phyloP scores from a whole-genome alignment of 192 early-diverging fungal genomes.

The Podila epicladia region DNA sequence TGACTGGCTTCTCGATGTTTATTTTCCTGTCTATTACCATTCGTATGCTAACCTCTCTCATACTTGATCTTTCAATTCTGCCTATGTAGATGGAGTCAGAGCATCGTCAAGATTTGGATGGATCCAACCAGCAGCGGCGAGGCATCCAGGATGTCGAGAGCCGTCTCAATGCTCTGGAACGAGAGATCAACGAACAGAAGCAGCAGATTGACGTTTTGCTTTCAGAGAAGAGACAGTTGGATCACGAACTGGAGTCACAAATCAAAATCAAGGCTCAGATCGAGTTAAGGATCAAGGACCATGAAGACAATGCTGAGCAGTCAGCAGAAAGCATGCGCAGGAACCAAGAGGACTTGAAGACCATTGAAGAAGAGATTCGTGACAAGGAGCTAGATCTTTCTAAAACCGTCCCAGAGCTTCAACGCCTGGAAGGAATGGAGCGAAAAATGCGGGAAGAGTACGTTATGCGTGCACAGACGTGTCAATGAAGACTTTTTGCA shows the following conservation, averaged over 20 bases:
- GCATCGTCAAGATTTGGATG: conserved; percentile 47
- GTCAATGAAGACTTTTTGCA: no score
- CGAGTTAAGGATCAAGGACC: conserved; percentile 82
- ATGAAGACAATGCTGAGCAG: conserved; percentile 68
- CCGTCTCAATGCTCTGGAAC: conserved; percentile 58
- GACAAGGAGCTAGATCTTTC: conserved; percentile 74
- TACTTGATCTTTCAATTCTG: conserved; percentile 18
- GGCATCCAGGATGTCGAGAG: conserved; percentile 62
- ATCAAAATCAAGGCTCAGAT: conserved; percentile 83
- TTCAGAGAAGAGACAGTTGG: conserved; percentile 75
- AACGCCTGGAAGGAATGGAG: conserved; percentile 67
- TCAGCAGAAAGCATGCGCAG: conserved; percentile 27
- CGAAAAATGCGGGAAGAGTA: conserved; percentile 73
- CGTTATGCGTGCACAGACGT: background rate
- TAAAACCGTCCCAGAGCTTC: conserved; percentile 70
- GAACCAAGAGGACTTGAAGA: conserved; percentile 40
- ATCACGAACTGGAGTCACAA: conserved; percentile 77
- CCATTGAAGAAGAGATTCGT: conserved; percentile 65
- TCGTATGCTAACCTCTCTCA: conserved; percentile 57
- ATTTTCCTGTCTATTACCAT: background rate
- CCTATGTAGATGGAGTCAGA: conserved; percentile 49
- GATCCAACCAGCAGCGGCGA: conserved; percentile 69
- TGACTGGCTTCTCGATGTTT: background rate
- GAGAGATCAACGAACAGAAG: conserved; percentile 68
- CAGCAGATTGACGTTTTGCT: conserved; percentile 72